phyloP scores from a whole-genome alignment of 352 stramenopile species.

The Phytophthora kernoviae region DNA sequence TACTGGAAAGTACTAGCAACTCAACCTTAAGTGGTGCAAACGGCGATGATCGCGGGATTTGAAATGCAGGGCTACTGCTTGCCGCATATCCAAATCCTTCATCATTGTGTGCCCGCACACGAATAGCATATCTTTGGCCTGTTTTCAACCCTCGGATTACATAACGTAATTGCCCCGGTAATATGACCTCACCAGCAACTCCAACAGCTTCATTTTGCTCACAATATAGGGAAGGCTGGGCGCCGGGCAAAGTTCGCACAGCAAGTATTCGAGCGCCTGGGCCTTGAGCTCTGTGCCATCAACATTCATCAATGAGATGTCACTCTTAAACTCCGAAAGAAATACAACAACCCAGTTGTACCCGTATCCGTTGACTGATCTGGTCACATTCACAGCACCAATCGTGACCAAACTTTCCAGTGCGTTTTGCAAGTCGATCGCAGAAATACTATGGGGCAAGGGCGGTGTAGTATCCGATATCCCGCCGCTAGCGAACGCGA shows the following conservation, averaged over 20 bases:
- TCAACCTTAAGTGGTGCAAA: slow-evolving; percentile 41
- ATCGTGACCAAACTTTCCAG: slow-evolving; percentile 91
- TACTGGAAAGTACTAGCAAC: slow-evolving; percentile 65
- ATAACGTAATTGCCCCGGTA: slow-evolving; percentile 34
- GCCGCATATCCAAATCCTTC: slow-evolving; percentile 52
- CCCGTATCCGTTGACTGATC: slow-evolving; percentile 92
- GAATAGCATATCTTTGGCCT: slow-evolving; percentile 56
- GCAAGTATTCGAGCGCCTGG: slow-evolving; percentile 86
- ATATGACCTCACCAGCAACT: slow-evolving; percentile 33
- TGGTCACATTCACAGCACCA: slow-evolving; percentile 86
- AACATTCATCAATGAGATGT: slow-evolving; percentile 85
- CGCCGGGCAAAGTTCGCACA: slow-evolving; percentile 66
- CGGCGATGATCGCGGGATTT: slow-evolving; percentile 60
- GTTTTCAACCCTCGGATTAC: slow-evolving; percentile 51
- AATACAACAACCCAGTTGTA: slow-evolving; percentile 97
- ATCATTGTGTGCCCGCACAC: slow-evolving; percentile 54
- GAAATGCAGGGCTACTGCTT: slow-evolving; percentile 54
- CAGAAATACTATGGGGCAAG: slow-evolving; percentile 90
- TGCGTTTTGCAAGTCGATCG: slow-evolving; percentile 75
- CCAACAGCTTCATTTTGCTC: slow-evolving; percentile 52
- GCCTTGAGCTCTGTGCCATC: slow-evolving; percentile 93
- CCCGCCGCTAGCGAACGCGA: slow-evolving; percentile 65
- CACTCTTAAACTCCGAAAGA: slow-evolving; percentile 77
- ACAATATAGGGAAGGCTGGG: slow-evolving; percentile 80
- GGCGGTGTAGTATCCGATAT: slow-evolving; percentile 87